These are phyloP conservation scores for Raffaelea arxii DNA, from an alignment of 2,329 filamentous ascomycete species.

Conservation along the genomic window DNA sequence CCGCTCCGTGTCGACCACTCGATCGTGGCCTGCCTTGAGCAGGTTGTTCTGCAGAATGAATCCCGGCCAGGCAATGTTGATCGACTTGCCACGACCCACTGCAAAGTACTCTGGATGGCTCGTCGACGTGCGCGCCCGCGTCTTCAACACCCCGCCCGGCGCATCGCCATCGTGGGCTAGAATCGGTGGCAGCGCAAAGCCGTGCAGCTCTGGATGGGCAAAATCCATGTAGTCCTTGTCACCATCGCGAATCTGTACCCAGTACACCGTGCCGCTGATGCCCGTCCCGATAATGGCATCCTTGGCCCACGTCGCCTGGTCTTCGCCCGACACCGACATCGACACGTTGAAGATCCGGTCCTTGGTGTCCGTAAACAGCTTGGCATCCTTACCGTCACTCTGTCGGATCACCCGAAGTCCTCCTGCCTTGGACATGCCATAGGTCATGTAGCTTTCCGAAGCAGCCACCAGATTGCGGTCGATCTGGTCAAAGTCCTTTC, in stretches of 20 bases:
- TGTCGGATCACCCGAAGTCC: conserved; percentile 90
- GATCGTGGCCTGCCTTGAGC: conserved; percentile 54
- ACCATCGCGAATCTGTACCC: conserved; percentile 69
- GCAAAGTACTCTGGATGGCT: conserved; percentile 90
- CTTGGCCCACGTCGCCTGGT: conserved; percentile 45
- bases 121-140: conserved; percentile 80
- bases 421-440: conserved; percentile 86
- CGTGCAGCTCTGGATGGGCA: conserved; percentile 70
- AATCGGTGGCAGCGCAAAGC: conserved; percentile 82
- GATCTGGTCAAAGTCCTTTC: conserved; percentile 97
- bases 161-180: conserved; percentile 80
- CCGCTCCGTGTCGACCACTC: conserved; percentile 74
- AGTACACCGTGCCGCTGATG: conserved; percentile 94
- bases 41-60: conserved; percentile 53
- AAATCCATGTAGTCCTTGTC: conserved; percentile 73
- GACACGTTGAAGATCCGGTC: conserved; percentile 94
- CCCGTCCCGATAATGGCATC: conserved; percentile 88
- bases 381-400: conserved; percentile 83
- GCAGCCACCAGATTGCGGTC: conserved; percentile 89
- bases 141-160: conserved; percentile 89
- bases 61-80: conserved; percentile 73
- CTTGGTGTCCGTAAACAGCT: conserved; percentile 82
- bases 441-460: conserved; percentile 84
- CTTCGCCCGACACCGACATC: conserved; percentile 59
- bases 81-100: conserved; percentile 89